Percentiles rank a stretch among this genome's conserved stretches.
phyloP scores from a whole-genome alignment of 106 monocot species.

The Allium cepa region DNA sequence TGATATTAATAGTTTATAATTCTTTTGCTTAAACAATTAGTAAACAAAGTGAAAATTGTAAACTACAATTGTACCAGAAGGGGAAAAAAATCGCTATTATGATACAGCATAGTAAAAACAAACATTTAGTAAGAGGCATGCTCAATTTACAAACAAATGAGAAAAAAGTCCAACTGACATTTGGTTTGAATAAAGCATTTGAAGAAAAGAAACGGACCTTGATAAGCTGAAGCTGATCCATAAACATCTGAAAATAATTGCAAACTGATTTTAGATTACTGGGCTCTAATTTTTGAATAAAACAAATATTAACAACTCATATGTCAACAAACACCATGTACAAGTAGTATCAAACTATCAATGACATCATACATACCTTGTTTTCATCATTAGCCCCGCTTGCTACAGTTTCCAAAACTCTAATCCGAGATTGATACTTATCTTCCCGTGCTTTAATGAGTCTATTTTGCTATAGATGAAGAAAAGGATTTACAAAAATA shows the following conservation, averaged over 20 bases:
- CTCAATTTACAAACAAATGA: too few relatives aligned
- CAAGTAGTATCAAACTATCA: not conserved
- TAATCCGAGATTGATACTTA: slow-evolving; percentile 73
- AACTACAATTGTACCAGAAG: too few relatives aligned
- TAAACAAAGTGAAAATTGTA: too few relatives aligned
- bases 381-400: slow-evolving; percentile 41
- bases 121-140: too few relatives aligned
- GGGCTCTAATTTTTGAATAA: not conserved
- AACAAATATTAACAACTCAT: not conserved
- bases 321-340: too few relatives aligned
- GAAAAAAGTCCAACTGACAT: too few relatives aligned
- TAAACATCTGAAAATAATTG: slow-evolving; percentile 24
- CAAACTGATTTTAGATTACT: too few relatives aligned
- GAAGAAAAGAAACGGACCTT: slow-evolving; percentile 23
- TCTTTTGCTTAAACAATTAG: too few relatives aligned
- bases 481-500: slow-evolving; percentile 4
- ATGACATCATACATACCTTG: slow-evolving; percentile 14
- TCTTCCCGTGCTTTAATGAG: slow-evolving; percentile 61
- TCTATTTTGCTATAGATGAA: slow-evolving; percentile 49
- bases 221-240: slow-evolving; percentile 21
- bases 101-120: too few relatives aligned
- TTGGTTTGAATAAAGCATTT: too few relatives aligned
- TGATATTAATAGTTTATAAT: too few relatives aligned
- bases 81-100: too few relatives aligned
- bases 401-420: slow-evolving; percentile 69